phyloP scores from a whole-genome alignment of 805 yeast species.

The Torulaspora indica region DNA sequence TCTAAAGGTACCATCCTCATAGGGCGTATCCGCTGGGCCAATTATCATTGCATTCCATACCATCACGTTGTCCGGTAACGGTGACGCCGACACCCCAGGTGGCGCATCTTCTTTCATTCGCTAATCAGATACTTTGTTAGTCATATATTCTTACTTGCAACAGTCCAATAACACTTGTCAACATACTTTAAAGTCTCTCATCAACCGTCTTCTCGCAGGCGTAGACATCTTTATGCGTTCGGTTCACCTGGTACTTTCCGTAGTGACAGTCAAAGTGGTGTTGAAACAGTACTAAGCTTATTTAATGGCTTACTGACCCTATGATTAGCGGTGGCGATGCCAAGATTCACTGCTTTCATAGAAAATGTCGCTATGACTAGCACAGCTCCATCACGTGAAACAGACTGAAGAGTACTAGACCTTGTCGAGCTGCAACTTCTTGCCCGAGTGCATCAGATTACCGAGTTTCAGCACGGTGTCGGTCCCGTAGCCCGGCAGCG shows the following conservation, averaged over 20 bases:
- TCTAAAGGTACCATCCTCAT: slow-evolving; percentile 95
- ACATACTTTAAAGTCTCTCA: slow-evolving; percentile 92
- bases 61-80: slow-evolving; percentile 95
- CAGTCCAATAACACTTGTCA: neutral
- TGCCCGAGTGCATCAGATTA: slow-evolving; percentile 66
- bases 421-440: slow-evolving; percentile 63
- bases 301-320: neutral
- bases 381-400: slow-evolving; percentile 1
- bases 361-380: slow-evolving; percentile 4
- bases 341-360: neutral
- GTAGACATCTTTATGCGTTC: slow-evolving; percentile 64
- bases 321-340: slow-evolving; percentile 1
- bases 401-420: slow-evolving; percentile 41
- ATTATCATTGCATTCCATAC: slow-evolving; percentile 96
- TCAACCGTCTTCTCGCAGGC: slow-evolving; percentile 96
- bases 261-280: neutral
- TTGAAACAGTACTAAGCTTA: neutral
- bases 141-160: slow-evolving; percentile 3
- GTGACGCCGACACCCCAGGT: slow-evolving; percentile 96
- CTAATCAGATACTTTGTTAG: slow-evolving; percentile 36
- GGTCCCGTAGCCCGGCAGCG: slow-evolving; percentile 87
- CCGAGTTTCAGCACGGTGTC: slow-evolving; percentile 79
- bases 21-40: slow-evolving; percentile 96
- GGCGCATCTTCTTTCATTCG: slow-evolving; percentile 98
- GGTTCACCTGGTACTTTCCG: too few species aligned